A percentile compares a stretch with the other conserved stretches of the same genome.
phyloP scores from a whole-genome alignment of 768 basidiomycete genomes.

The Russula foetens region DNA sequence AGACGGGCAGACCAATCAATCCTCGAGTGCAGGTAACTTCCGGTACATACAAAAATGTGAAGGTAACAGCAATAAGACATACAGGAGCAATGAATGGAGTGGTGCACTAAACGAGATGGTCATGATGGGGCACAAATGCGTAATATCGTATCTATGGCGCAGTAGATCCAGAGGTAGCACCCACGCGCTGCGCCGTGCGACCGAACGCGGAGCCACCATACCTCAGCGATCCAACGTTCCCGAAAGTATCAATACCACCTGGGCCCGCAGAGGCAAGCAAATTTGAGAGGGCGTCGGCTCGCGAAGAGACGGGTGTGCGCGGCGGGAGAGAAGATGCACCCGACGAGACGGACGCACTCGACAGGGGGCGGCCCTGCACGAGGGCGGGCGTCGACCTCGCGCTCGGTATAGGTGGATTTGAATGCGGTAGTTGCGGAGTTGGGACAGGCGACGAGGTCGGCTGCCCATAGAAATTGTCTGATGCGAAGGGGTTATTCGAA shows the following conservation, averaged over 20 bases:
- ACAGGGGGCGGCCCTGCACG: conserved; percentile 11
- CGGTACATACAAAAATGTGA: not conserved
- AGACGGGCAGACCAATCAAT: not conserved
- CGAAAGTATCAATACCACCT: conserved; percentile 18
- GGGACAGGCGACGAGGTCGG: conserved; percentile 28
- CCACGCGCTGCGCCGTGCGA: conserved; percentile 6
- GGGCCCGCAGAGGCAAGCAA: not conserved
- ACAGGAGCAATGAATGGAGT: not conserved
- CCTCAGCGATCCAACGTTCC: conserved; percentile 16
- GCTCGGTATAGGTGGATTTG: conserved; percentile 7
- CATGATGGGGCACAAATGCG: not conserved
- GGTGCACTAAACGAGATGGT: not conserved
- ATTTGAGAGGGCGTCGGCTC: conserved; percentile 5
- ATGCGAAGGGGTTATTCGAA: conserved; percentile 19
- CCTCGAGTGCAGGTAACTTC: not conserved
- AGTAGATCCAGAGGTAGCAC: not conserved
- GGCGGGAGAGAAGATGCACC: conserved; percentile 15
- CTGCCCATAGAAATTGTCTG: conserved; percentile 68
- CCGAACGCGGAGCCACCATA: conserved; percentile 14
- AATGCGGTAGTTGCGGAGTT: conserved; percentile 27
- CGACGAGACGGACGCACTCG: conserved; percentile 13
- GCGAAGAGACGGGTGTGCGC: conserved; percentile 16
- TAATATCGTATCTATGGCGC: not conserved
- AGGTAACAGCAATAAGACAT: not conserved
- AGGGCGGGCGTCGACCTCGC: conserved; percentile 13